These are phyloP conservation scores for Cutaneotrichosporon cavernicola DNA, from an alignment of 1,284 basidiomycete genomes.

Conservation along the genomic window DNA sequence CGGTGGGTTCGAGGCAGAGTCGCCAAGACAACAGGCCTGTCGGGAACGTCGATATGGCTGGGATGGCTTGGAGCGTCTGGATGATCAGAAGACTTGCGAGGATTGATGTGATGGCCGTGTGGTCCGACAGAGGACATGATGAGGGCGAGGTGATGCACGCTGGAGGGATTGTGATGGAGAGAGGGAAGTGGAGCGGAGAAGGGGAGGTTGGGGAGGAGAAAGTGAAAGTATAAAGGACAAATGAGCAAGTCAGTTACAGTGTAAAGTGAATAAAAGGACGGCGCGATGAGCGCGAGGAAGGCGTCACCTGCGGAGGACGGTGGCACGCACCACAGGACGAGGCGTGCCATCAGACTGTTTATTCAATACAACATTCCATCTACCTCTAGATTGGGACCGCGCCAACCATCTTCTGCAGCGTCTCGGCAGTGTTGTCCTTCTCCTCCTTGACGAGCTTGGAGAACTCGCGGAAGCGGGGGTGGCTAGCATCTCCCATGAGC, in stretches of 20 bases:
- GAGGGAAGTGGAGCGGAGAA: neutral
- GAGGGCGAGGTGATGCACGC: neutral
- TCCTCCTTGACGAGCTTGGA: constrained; percentile 72
- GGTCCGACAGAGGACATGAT: neutral
- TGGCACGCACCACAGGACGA: neutral
- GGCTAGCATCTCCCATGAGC: constrained; percentile 63
- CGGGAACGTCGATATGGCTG: neutral
- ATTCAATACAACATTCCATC: constrained; percentile 3
- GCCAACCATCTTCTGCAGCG: constrained; percentile 11
- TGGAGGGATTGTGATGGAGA: neutral
- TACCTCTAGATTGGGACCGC: constrained; percentile 4
- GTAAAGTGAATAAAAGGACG: too few species aligned
- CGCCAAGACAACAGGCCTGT: too few species aligned
- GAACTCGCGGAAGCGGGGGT: constrained; percentile 71
- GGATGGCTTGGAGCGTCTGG: neutral
- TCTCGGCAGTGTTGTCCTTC: constrained; percentile 61
- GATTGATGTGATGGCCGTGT: neutral
- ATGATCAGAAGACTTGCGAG: neutral
- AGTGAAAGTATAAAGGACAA: too few species aligned
- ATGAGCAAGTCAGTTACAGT: too few species aligned
- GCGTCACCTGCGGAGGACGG: neutral
- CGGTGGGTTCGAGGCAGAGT: too few species aligned
- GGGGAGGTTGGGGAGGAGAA: too few species aligned
- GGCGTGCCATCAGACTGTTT: neutral
- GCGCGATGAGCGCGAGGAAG: too few species aligned